phyloP scores from a whole-genome alignment of 441 rosid genomes.

The Aquilaria agallochum region DNA sequence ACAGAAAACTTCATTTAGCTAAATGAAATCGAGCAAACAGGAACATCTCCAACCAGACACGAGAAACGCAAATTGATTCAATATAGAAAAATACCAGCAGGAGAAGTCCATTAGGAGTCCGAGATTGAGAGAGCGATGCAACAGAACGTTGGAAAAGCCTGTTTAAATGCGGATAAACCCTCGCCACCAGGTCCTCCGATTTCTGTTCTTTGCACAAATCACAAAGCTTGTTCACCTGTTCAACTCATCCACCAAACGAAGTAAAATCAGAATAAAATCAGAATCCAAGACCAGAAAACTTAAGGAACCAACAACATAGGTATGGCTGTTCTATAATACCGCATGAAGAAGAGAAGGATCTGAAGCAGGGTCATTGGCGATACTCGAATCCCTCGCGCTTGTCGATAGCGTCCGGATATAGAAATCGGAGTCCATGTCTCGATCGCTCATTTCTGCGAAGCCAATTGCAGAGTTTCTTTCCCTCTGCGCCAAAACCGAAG shows the following conservation, averaged over 20 bases:
- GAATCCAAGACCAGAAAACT: not conserved
- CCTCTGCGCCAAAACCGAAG: no score
- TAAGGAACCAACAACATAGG: not conserved
- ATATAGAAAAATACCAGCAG: slow-evolving; percentile 43
- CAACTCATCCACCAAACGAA: slow-evolving; percentile 5
- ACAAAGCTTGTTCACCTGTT: slow-evolving; percentile 65
- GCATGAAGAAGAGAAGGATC: slow-evolving; percentile 78
- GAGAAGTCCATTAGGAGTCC: slow-evolving; percentile 69
- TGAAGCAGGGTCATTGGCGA: slow-evolving; percentile 72
- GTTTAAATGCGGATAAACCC: slow-evolving; percentile 77
- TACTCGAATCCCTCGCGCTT: slow-evolving; percentile 70
- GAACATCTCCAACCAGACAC: not conserved
- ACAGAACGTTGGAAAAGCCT: slow-evolving; percentile 88
- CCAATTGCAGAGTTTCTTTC: slow-evolving; percentile 5
- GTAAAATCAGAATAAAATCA: not conserved
- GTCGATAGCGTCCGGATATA: slow-evolving; percentile 65
- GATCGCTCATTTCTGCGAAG: slow-evolving; percentile 29
- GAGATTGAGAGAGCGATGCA: slow-evolving; percentile 66
- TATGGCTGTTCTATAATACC: slow-evolving; percentile 26
- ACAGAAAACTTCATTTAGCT: slow-evolving; percentile 1
- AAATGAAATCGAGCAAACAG: slow-evolving; percentile 1
- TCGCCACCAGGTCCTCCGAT: slow-evolving; percentile 83
- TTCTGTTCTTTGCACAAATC: slow-evolving; percentile 57
- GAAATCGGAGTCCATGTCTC: slow-evolving; percentile 67
- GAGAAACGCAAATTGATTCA: not conserved